Base-by-base conservation (phyloP, 2,329 filamentous ascomycete genomes). In the Sclerotiophoma versabilis region DNA sequence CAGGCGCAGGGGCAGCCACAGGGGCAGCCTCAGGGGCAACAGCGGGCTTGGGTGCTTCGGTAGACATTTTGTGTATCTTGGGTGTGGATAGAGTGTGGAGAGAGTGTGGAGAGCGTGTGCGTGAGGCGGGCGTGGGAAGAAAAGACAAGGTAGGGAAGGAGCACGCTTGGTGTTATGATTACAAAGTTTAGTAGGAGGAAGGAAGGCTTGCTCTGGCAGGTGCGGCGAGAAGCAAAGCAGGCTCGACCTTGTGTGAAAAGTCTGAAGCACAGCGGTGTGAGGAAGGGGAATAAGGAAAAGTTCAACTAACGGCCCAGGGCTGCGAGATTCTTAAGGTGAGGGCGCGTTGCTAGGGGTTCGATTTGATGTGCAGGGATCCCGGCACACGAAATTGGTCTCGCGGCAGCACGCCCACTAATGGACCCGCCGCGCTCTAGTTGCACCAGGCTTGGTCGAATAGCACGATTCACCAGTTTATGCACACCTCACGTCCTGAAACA, bases 11-110 rank as follows among this genome's bases (percentile, higher is more conserved):
- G 55, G 71, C 80, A 37, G 55, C 62, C 59, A 65, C 63, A 47
- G 66, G 50, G 49, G 55, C 55, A 37, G 55, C 62, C 59, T 66
- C 63, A 47, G 66, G 50, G 49, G 55, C 55, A 76, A 87, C 87
- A 69, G 84, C 81, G 74, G 87, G 83, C 81, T 92, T 91, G 78
- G 87, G 83, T 77, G 81, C 82, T 73, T 91, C 88, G 80, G 88
- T 86, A 63, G 69, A 71, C 88, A 91, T 91, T 80, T 75, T 62
- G 61, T 53, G 54, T 37, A 42, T 55, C 34, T 49, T 56, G 30
- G 51, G 42, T 30, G 44, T 43, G 47, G 34, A 48, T 39, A 27
- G 51, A 49, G n/a, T n/a, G n/a, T 30, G 26, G 17, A 43, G 39
- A 12, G 39, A 32, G 55, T 51, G 53, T 54, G 41, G 54, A 54